These are phyloP conservation scores for Aspergillus sp. DNA, from an alignment of 2,329 filamentous ascomycete species.

Conservation along the genomic window DNA sequence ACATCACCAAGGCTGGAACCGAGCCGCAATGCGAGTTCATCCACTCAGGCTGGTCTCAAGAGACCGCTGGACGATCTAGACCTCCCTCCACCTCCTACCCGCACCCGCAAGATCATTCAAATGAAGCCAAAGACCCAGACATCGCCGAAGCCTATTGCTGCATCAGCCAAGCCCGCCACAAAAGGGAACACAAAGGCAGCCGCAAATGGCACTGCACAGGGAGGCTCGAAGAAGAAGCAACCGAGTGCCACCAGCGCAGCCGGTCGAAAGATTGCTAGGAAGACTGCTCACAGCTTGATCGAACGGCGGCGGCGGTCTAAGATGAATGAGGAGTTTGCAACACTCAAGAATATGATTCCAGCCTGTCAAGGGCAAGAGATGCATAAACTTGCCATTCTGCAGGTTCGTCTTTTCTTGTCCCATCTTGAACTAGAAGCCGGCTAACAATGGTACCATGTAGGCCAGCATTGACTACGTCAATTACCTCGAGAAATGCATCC, in stretches of 20 bases:
- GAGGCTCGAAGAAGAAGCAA: slow-evolving; percentile 73
- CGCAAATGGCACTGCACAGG: slow-evolving; percentile 28
- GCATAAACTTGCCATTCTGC: slow-evolving; percentile 95
- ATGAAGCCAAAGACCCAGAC: slow-evolving; percentile 74
- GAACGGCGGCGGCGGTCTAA: slow-evolving; percentile 88
- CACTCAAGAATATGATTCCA: slow-evolving; percentile 93
- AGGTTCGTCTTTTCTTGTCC: slow-evolving; percentile 61
- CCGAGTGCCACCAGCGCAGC: slow-evolving; percentile 77
- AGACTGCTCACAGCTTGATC: slow-evolving; percentile 94
- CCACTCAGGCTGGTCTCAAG: slow-evolving; percentile 42
- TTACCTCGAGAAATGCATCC: slow-evolving; percentile 87
- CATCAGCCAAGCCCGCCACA: slow-evolving; percentile 25
- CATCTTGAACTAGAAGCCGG: slow-evolving; percentile 10
- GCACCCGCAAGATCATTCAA: slow-evolving; percentile 95
- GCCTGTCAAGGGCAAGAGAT: slow-evolving; percentile 93
- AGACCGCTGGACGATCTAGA: slow-evolving; percentile 62
- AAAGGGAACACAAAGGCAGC: slow-evolving; percentile 31
- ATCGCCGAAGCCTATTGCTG: slow-evolving; percentile 49
- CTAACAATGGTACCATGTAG: slow-evolving; percentile 50
- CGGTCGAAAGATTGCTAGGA: slow-evolving; percentile 91
- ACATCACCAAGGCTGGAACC: slow-evolving; percentile 37
- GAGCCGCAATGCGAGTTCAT: slow-evolving; percentile 29
- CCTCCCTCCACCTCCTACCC: slow-evolving; percentile 87
- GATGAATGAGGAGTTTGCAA: slow-evolving; percentile 98
- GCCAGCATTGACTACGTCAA: slow-evolving; percentile 95